Evolutionary conservation across 2,329 filamentous ascomycete species (phyloP).

Genomic region (Hypoxylon sp.): DNA sequence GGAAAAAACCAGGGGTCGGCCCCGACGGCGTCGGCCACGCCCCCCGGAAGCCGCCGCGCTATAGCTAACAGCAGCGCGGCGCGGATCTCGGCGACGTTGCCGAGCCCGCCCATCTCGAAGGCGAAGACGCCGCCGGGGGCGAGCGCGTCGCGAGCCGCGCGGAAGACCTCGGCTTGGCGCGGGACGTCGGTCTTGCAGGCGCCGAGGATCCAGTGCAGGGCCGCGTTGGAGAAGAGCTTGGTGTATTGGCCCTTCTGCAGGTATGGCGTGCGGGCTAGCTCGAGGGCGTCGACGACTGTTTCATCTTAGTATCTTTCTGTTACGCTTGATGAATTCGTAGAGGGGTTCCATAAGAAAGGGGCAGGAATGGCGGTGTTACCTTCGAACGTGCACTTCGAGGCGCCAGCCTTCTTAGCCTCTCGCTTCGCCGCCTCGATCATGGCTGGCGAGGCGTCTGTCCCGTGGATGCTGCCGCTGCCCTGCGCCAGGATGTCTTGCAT

Average conservation of each 20-base stretch:
- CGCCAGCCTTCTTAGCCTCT: constrained; percentile 52
- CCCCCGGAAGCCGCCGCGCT: constrained; percentile 63
- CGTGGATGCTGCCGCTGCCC: constrained; percentile 64
- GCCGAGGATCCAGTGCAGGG: constrained; percentile 74
- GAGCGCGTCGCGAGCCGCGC: constrained; percentile 63
- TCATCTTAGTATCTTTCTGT: not conserved
- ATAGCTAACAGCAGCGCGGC: constrained; percentile 67
- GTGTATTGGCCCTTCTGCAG: constrained; percentile 57
- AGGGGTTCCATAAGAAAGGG: too few relatives aligned
- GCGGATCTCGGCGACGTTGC: constrained; percentile 74
- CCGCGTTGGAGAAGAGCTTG: constrained; percentile 75
- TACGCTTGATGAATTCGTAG: too few relatives aligned
- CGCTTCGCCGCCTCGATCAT: constrained; percentile 68
- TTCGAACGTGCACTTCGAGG: constrained; percentile 58
- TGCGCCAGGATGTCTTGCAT: constrained; percentile 60
- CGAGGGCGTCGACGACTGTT: constrained; percentile 61
- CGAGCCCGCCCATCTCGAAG: constrained; percentile 79
- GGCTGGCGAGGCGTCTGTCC: constrained; percentile 67
- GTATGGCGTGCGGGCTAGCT: constrained; percentile 51
- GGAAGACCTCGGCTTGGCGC: constrained; percentile 64
- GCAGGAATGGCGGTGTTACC: constrained; percentile 47
- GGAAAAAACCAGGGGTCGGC: constrained; percentile 79
- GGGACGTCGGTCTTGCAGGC: constrained; percentile 38
- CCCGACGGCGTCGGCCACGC: constrained; percentile 53
- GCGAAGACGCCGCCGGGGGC: constrained; percentile 68